phyloP scores from a whole-genome alignment of 805 yeast genomes.

The Maudiozyma pseudohumilis region DNA sequence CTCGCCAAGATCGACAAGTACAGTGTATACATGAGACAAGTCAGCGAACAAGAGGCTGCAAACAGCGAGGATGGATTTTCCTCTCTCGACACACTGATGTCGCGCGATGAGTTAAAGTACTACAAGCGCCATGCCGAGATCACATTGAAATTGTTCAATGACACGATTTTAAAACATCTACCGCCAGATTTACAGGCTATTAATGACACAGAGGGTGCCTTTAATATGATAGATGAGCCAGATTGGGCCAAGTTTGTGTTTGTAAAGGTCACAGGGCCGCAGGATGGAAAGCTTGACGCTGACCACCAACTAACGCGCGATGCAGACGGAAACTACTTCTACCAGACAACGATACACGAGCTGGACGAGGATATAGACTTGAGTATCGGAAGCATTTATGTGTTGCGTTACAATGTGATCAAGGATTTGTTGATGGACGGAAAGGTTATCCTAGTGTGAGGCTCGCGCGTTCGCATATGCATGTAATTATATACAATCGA shows the following conservation, averaged over 20 bases:
- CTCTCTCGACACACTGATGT: slow-evolving; percentile 31
- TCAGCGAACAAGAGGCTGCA: slow-evolving; percentile 14
- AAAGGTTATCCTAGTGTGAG: slow-evolving; percentile 34
- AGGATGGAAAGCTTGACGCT: slow-evolving; percentile 5
- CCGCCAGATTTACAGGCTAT: slow-evolving; percentile 63
- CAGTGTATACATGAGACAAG: slow-evolving; percentile 46
- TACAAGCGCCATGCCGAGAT: slow-evolving; percentile 60
- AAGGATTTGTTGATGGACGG: slow-evolving; percentile 33
- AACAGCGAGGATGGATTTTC: slow-evolving; percentile 20
- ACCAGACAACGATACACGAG: slow-evolving; percentile 36
- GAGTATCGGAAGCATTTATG: slow-evolving; percentile 58
- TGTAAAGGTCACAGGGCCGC: slow-evolving; percentile 30
- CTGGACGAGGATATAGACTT: slow-evolving; percentile 45
- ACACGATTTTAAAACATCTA: slow-evolving; percentile 53
- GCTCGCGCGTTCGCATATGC: background rate
- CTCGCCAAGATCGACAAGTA: slow-evolving; percentile 63
- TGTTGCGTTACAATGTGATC: slow-evolving; percentile 54
- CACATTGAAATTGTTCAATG: slow-evolving; percentile 53
- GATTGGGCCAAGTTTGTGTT: slow-evolving; percentile 72
- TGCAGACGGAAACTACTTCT: slow-evolving; percentile 24
- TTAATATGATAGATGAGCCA: slow-evolving; percentile 74
- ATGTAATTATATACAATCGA: background rate
- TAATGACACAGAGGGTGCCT: slow-evolving; percentile 61
- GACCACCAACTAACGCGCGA: slow-evolving; percentile 33
- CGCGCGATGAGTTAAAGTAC: slow-evolving; percentile 52